Evolutionary conservation across 139 green algal species (phyloP).

Genomic region (Diplosphaera chodatii): DNA sequence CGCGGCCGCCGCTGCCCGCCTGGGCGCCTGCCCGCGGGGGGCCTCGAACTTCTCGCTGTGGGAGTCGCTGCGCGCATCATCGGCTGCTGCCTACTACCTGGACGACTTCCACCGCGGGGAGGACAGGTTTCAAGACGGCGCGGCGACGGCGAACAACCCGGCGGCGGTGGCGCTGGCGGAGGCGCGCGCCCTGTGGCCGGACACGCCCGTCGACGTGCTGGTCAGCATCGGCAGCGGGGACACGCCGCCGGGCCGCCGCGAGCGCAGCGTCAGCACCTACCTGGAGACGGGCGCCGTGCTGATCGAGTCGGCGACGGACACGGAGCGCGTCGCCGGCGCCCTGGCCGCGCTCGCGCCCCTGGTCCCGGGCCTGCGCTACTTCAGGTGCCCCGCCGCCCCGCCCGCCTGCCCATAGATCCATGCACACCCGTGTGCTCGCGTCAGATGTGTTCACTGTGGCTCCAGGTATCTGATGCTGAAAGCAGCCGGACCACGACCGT

Average conservation of each 20-base stretch:
- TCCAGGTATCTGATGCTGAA: no score
- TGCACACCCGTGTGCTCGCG: no score
- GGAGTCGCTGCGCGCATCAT: slow-evolving; percentile 80
- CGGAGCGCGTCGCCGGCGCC: slow-evolving; percentile 61
- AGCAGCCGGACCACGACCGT: no score
- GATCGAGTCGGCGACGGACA: slow-evolving; percentile 39
- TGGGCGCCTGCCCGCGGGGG: not conserved
- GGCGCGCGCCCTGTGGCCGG: slow-evolving; percentile 76
- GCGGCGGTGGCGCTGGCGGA: slow-evolving; percentile 73
- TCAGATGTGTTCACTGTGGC: no score
- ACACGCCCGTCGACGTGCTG: slow-evolving; percentile 66
- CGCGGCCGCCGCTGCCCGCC: not conserved
- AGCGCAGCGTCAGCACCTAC: slow-evolving; percentile 35
- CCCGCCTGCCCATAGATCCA: no score
- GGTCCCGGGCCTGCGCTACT: slow-evolving; percentile 69
- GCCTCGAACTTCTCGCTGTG: slow-evolving; percentile 5
- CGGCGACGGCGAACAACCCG: slow-evolving; percentile 90
- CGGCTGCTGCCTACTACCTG: slow-evolving; percentile 81
- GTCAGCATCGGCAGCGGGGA: slow-evolving; percentile 77
- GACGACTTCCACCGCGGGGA: slow-evolving; percentile 68
- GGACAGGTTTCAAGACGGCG: slow-evolving; percentile 87
- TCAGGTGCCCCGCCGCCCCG: slow-evolving; percentile 28
- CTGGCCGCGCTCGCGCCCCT: slow-evolving; percentile 56
- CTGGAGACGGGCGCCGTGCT: slow-evolving; percentile 53
- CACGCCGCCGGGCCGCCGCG: slow-evolving; percentile 29